Base-by-base conservation (phyloP, 306 rosid genomes). In the Vigna mungo region DNA sequence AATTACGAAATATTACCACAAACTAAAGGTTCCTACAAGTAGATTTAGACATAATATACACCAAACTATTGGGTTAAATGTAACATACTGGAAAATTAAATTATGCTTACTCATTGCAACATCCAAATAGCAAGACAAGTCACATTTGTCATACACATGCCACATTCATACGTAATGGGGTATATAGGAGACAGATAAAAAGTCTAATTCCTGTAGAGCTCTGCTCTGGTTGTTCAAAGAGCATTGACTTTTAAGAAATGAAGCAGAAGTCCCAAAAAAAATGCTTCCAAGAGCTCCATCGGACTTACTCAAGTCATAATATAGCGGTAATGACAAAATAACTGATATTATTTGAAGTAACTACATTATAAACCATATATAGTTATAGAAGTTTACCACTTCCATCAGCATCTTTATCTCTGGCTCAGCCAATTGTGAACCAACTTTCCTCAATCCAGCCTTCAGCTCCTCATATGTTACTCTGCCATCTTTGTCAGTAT, bases 351-450 rank as follows among this genome's bases (percentile, higher is more conserved):
- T 68, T 70, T 8, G 43, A 70, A 77, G 52, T 16, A 61, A 69
- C 55, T 67, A 9, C 12, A 34, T 32, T 7, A 62, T 39, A 47
- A 51, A 58, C n/a, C 25, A 11, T 55, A 47, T 21, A 17, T 1
- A 66, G 72, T 14, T 30, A 17, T 46, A 82, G 54, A 83, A 81
- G 58, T 72, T 62, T 86, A 94, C 98, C 94, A 90, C 98, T 94
- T 94, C 98, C 97, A 94, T 91, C 62, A 94, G 88, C 98, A 94
- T 90, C 91, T 90, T 94, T 83, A 94, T 89, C 90, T 94, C 98
- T 48, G 97, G 94, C 81, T 94, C 98, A 30, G 89, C 98, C 92
- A 94, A 82, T 78, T 94, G 92, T 41, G 98, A 91, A 76, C 98
- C 98, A 56, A 94, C 97, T 84, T 91, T 91, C 66, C 71, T 86